Evolutionary conservation across 164 flowering plant species (phyloP).

Genomic region (Tetrastigma voinierianum): DNA sequence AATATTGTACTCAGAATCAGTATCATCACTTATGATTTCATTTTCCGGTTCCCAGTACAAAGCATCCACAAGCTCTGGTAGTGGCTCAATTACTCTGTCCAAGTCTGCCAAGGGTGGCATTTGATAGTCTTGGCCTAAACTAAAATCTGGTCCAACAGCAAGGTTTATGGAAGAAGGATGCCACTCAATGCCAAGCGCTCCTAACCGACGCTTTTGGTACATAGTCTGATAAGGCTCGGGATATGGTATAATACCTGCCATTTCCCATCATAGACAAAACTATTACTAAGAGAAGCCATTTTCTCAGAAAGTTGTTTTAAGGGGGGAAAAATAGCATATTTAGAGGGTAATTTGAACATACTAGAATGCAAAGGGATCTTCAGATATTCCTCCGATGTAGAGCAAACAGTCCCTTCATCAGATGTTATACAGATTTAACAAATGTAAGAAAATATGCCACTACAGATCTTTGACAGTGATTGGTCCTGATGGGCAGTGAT

Average conservation of each 20-base stretch:
- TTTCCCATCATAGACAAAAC: conserved; percentile 6
- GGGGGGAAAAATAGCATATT: neutral
- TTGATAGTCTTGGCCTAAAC: conserved; percentile 62
- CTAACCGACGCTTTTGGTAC: conserved; percentile 82
- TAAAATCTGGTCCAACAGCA: conserved; percentile 66
- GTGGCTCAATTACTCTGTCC: conserved; percentile 68
- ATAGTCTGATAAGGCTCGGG: conserved; percentile 89
- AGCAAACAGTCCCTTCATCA: conserved; percentile 77
- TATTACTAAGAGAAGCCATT: conserved; percentile 8
- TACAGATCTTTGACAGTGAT: neutral
- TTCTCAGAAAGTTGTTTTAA: neutral
- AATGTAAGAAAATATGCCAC: neutral
- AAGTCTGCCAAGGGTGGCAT: conserved; percentile 70
- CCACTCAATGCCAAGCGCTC: conserved; percentile 88
- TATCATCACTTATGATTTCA: conserved; percentile 71
- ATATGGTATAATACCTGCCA: conserved; percentile 86
- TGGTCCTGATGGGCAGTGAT: too few relatives aligned
- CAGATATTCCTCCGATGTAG: conserved; percentile 83
- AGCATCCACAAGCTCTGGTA: conserved; percentile 69
- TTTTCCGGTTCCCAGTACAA: conserved; percentile 81
- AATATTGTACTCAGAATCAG: conserved; percentile 82
- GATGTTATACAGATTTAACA: conserved; percentile 2
- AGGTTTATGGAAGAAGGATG: conserved; percentile 64
- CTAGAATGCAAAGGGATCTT: conserved; percentile 92
- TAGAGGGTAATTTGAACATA: conserved; percentile 24